Base-by-base conservation (phyloP, 1,284 basidiomycete species). In the Leucoagaricus sp. region DNA sequence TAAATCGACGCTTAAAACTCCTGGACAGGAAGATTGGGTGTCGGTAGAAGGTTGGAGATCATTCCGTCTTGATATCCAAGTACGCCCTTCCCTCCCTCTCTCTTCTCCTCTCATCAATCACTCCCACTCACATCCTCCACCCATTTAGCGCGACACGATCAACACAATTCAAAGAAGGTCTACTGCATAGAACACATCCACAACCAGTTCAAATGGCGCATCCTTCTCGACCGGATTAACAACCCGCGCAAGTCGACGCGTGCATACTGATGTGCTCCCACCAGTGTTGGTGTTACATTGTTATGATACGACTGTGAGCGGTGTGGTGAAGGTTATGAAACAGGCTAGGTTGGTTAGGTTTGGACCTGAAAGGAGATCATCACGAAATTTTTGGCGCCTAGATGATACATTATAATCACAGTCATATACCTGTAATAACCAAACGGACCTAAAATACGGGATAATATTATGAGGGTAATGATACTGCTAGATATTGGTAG, bases 41-140 rank as follows among this genome's bases (percentile, higher is more conserved):
- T 87, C 94, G 25, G 81, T 96, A 29, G 96, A 98, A 71, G 96
- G 96, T 50, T 98, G 94, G 86, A 86, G 94, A 61, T 88, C 91
- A 8, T 72, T 98, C 3, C 85, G 93, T 65, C 78, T 99, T 13
- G 95, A 98, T 69, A 96, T 98, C 42, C 88, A 91, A 76, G 89
- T 87, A 47, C 7, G 78, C 23, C 19, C 65, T 47, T 15, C 28
- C 33, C 26, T 17, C 21, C 2, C 2, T 4, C 33, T 38, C 23
- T 56, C 58, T 28, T 53, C 13, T 36, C 13, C n/a, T 25, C 44
- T 48, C 29, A 53, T 49, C 19, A 9, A 49, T 38, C 9, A n/a
- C 5, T 47, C 10, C 15, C n/a, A n/a, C n/a, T n/a, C n/a, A n/a
- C n/a, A n/a, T n/a, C n/a, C n/a, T n/a, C n/a, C n/a, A n/a, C n/a